These are phyloP conservation scores for Pythium monospermum DNA, from an alignment of 352 stramenopile species.

Conservation along the genomic window DNA sequence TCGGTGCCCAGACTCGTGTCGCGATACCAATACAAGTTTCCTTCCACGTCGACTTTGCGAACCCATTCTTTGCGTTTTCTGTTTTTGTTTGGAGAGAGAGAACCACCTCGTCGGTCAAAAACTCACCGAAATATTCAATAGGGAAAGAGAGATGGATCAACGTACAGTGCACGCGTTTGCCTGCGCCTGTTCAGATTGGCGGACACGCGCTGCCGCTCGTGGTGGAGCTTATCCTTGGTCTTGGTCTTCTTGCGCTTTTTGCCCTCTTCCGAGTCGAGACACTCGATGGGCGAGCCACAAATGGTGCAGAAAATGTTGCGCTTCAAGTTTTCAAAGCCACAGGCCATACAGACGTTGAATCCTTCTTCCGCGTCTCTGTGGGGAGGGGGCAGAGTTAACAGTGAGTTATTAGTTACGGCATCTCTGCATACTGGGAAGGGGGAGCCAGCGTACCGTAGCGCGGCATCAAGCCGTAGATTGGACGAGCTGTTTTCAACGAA, in stretches of 20 bases:
- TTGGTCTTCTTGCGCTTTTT: conserved; percentile 10
- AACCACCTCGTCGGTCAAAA: background rate
- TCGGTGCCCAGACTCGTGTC: background rate
- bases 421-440: background rate
- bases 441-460: conserved; percentile 7
- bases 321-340: conserved; percentile 36
- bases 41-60: conserved; percentile 17
- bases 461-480: conserved; percentile 13
- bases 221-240: conserved; percentile 8
- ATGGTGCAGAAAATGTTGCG: conserved; percentile 35
- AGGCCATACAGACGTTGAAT: conserved; percentile 25
- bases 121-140: background rate
- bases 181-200: conserved; percentile 6
- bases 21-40: conserved; percentile 18
- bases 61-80: conserved; percentile 22
- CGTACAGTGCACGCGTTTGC: conserved; percentile 10
- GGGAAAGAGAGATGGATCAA: too few relatives aligned
- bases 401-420: background rate
- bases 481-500: conserved; percentile 2
- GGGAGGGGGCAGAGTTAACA: too few relatives aligned
- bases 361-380: conserved; percentile 30
- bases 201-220: conserved; percentile 9
- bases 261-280: background rate
- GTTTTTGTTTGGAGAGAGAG: background rate
- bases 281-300: conserved; percentile 21